phyloP scores from a whole-genome alignment of 169 alveolate species.

The Babesia ovata region DNA sequence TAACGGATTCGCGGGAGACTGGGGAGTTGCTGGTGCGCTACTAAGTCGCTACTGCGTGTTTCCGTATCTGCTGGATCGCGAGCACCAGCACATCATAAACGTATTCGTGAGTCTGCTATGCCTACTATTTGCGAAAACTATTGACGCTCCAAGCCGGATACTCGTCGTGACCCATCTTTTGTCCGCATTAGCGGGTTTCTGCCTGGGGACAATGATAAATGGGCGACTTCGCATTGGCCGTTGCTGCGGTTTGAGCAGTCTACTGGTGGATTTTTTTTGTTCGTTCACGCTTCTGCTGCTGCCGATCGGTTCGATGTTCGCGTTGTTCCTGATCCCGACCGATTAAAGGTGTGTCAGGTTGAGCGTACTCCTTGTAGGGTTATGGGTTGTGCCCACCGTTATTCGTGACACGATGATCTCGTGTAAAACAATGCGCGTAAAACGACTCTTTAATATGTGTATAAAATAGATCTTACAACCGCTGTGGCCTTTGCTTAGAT shows the following conservation, averaged over 20 bases:
- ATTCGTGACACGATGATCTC: conserved; percentile 2
- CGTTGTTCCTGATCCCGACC: conserved; percentile 38
- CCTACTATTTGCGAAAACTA: conserved; percentile 58
- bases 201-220: conserved; percentile 61
- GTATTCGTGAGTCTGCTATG: conserved; percentile 50
- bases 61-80: conserved; percentile 58
- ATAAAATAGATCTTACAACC: not conserved
- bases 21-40: conserved; percentile 72
- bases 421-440: conserved; percentile 1
- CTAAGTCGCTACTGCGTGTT: conserved; percentile 59
- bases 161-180: conserved; percentile 50
- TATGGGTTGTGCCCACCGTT: not conserved
- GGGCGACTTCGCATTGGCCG: conserved; percentile 15
- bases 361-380: conserved; percentile 16
- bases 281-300: conserved; percentile 35
- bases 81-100: conserved; percentile 60
- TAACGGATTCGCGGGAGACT: conserved; percentile 68
- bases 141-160: conserved; percentile 31
- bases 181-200: conserved; percentile 57
- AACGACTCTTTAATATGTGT: not conserved
- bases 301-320: conserved; percentile 53
- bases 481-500: not conserved
- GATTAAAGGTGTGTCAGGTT: not conserved
- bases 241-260: conserved; percentile 28
- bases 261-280: conserved; percentile 54